Percentiles rank a stretch among this genome's conserved stretches.
Conservation (phyloP, 228 moss, liverwort and hornwort species). For the Sphagnum magellanicum region DNA sequence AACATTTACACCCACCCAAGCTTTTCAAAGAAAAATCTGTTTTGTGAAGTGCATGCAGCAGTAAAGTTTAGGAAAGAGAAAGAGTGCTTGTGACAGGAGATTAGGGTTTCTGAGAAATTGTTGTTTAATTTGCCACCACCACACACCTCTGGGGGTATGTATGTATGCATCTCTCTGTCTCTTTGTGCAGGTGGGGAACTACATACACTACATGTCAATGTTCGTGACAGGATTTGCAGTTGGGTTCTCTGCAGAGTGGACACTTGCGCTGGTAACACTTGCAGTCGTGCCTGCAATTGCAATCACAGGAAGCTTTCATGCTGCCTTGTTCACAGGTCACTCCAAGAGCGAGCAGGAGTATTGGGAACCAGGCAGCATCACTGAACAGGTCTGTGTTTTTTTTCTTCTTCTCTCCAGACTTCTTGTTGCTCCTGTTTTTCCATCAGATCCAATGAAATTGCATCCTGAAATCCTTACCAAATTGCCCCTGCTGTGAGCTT, state of each 20-base stretch:
- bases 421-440: neutral
- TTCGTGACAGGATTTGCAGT: constrained; percentile 48
- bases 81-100: no score
- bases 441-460: neutral
- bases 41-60: no score
- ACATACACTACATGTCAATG: constrained; percentile 43
- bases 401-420: neutral
- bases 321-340: constrained; percentile 18
- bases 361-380: constrained; percentile 31
- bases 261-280: constrained; percentile 46
- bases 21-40: no score
- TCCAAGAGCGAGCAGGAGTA: constrained; percentile 14
- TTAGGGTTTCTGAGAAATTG: no score
- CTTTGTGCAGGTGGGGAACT: constrained; percentile 64
- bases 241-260: constrained; percentile 52
- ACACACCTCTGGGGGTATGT: no score
- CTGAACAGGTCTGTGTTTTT: constrained; percentile 21
- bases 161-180: no score
- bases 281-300: constrained; percentile 60
- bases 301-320: constrained; percentile 33
- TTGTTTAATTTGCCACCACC: no score
- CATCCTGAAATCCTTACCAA: neutral
- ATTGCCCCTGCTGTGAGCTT: neutral
- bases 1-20: no score
- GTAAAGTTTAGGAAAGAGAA: no score